These are phyloP conservation scores for Bromus sterilis DNA, from an alignment of 176 grass and related monocot species.

Conservation along the genomic window DNA sequence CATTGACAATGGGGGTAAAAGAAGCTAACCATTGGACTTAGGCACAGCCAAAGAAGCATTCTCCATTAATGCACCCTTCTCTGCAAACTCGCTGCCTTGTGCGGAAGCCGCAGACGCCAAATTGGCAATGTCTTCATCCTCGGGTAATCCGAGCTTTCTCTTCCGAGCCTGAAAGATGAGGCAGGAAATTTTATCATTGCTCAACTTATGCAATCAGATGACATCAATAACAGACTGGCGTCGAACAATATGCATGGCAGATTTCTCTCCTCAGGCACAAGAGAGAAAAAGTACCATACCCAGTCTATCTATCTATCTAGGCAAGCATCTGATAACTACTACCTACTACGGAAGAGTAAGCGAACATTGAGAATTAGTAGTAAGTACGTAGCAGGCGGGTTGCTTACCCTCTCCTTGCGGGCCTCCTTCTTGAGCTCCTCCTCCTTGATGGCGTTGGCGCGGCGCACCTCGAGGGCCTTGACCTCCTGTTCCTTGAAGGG, in stretches of 20 bases:
- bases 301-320: too few relatives aligned
- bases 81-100: constrained; percentile 31
- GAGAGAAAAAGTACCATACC: too few relatives aligned
- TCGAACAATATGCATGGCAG: too few relatives aligned
- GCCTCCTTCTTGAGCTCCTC: constrained; percentile 92
- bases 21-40: constrained; percentile 66
- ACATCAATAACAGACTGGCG: neutral
- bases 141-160: constrained; percentile 68
- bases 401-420: constrained; percentile 73
- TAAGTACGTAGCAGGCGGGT: too few relatives aligned
- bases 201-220: neutral
- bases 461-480: constrained; percentile 65
- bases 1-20: neutral
- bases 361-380: neutral
- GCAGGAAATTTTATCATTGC: neutral
- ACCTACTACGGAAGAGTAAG: neutral
- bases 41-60: constrained; percentile 12
- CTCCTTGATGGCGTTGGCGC: constrained; percentile 65
- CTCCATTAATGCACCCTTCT: constrained; percentile 34
- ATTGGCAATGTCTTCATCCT: constrained; percentile 53
- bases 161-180: constrained; percentile 53
- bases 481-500: constrained; percentile 96
- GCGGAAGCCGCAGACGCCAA: constrained; percentile 39
- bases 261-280: too few relatives aligned
- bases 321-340: neutral